Percentiles rank a stretch among this genome's conserved stretches.
Evolutionary conservation across 208 protist species (phyloP).

Genomic region (Acanthamoeba castellanii): DNA sequence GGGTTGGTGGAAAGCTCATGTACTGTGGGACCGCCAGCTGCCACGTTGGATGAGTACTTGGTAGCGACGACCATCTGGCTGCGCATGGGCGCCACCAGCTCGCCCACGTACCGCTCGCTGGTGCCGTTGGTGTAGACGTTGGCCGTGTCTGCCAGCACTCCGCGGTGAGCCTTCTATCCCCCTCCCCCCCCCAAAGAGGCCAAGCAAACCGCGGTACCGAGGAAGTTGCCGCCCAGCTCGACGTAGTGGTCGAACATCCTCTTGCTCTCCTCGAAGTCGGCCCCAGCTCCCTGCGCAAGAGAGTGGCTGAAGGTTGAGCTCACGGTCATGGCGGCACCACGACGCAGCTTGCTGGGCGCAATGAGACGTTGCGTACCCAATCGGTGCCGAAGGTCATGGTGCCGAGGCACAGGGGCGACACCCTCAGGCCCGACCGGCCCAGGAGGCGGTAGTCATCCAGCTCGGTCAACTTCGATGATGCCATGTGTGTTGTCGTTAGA

Average conservation of each 20-base stretch:
- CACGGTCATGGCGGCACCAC: neutral
- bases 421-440: neutral
- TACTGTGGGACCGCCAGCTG: neutral
- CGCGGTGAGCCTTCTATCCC: too few relatives aligned
- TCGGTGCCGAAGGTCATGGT: slow-evolving; percentile 34
- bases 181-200: neutral
- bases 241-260: neutral
- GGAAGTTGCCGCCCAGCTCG: neutral
- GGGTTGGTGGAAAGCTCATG: neutral
- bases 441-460: neutral
- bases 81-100: neutral
- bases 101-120: slow-evolving; percentile 1
- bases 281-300: neutral
- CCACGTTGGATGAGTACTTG: neutral
- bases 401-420: neutral
- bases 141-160: neutral
- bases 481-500: neutral
- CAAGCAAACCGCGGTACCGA: neutral
- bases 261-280: slow-evolving; percentile 30
- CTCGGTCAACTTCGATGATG: neutral
- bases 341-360: neutral
- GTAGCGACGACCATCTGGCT: slow-evolving; percentile 19
- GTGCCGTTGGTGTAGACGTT: slow-evolving; percentile 24
- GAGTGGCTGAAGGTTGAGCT: neutral
- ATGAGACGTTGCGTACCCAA: neutral